Conservation (phyloP, 140 eudicot genomes). For the Oenanthe javanica region DNA sequence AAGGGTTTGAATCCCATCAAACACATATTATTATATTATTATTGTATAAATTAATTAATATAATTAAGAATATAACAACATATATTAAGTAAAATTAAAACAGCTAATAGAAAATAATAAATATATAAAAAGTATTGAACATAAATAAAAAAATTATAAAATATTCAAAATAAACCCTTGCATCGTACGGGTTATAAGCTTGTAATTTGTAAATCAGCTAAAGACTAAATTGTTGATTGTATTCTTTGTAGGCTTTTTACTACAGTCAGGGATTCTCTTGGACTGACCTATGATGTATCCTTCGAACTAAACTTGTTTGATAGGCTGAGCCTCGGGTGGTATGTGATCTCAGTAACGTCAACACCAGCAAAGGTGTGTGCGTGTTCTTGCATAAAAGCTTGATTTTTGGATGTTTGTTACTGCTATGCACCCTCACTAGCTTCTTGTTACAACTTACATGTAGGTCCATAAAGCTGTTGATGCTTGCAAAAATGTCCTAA, state of each 20-base stretch:
- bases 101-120: too few relatives aligned
- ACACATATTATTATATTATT: too few relatives aligned
- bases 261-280: conserved; percentile 93
- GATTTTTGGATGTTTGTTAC: neutral
- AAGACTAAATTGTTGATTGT: neutral
- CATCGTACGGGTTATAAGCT: too few relatives aligned
- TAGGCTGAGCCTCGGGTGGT: conserved; percentile 92
- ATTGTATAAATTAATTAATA: too few relatives aligned
- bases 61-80: too few relatives aligned
- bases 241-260: conserved; percentile 71
- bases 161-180: too few relatives aligned
- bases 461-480: conserved; percentile 97
- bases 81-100: too few relatives aligned
- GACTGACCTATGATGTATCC: conserved; percentile 94
- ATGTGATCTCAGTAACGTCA: conserved; percentile 95
- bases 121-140: too few relatives aligned
- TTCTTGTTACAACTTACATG: conserved; percentile 8
- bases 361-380: conserved; percentile 82
- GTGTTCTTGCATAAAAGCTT: neutral
- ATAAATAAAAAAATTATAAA: too few relatives aligned
- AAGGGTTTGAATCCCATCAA: too few relatives aligned
- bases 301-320: conserved; percentile 90
- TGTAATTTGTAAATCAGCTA: neutral
- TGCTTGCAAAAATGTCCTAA: conserved; percentile 90
- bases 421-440: conserved; percentile 9